Conservation (phyloP, 371 early-diverging fungal species). For the Circinella minor region DNA sequence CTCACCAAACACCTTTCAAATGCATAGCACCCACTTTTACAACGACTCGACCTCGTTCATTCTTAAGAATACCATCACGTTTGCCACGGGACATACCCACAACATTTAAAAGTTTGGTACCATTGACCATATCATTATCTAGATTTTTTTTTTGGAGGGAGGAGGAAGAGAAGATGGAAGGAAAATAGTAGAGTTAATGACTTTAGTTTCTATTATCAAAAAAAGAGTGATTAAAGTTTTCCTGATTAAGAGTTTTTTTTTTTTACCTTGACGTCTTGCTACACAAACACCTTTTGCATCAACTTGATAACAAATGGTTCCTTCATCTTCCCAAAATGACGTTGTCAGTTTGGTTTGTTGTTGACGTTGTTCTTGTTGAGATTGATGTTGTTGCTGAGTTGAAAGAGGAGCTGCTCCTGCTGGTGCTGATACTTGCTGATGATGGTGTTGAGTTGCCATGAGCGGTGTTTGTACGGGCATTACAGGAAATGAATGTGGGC, state of each 20-base stretch:
- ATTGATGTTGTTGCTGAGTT: conserved; percentile 5
- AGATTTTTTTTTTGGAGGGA: no score
- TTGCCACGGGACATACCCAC: conserved; percentile 88
- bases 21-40: conserved; percentile 89
- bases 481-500: conserved; percentile 7
- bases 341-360: conserved; percentile 64
- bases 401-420: conserved; percentile 2
- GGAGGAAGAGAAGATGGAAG: not conserved
- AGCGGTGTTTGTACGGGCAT: conserved; percentile 9
- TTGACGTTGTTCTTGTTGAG: conserved; percentile 7
- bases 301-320: conserved; percentile 75
- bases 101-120: conserved; percentile 86
- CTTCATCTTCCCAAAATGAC: conserved; percentile 80
- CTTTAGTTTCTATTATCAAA: no score
- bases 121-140: conserved; percentile 86
- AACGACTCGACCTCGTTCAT: conserved; percentile 82
- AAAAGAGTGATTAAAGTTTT: no score
- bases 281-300: conserved; percentile 74
- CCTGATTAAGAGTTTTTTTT: not conserved
- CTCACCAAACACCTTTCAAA: conserved; percentile 88
- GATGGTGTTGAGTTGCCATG: conserved; percentile 12
- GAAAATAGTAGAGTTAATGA: no score
- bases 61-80: conserved; percentile 87
- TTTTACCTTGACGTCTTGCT: conserved; percentile 68
- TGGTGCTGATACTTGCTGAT: conserved; percentile 20